A percentile compares a stretch with the other conserved stretches of the same genome.
Evolutionary conservation across 768 basidiomycete genomes (phyloP).

Genomic region (Neoboletus magnificus): DNA sequence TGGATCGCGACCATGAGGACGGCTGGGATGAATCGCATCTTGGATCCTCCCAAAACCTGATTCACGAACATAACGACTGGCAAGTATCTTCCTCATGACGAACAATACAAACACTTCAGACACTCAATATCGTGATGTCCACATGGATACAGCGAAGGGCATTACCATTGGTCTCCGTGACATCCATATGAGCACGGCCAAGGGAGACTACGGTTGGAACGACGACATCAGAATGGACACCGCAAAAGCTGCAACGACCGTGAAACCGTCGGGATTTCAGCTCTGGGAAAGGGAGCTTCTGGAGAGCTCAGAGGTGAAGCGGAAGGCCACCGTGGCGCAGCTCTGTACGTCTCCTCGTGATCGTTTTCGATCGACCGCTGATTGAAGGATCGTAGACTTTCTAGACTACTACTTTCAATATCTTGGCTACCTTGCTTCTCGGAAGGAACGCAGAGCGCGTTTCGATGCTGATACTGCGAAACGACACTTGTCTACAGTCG

Average conservation of each 20-base stretch:
- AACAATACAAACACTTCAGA: slow-evolving; percentile 12
- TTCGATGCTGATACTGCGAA: slow-evolving; percentile 81
- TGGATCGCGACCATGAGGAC: not conserved
- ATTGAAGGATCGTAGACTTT: slow-evolving; percentile 59
- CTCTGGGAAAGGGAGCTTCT: slow-evolving; percentile 86
- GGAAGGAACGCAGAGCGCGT: slow-evolving; percentile 77
- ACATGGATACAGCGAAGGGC: slow-evolving; percentile 79
- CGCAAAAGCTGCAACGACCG: slow-evolving; percentile 38
- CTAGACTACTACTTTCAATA: slow-evolving; percentile 98
- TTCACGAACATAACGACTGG: not conserved
- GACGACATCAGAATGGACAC: slow-evolving; percentile 68
- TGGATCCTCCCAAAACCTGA: not conserved
- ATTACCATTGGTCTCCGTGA: slow-evolving; percentile 45
- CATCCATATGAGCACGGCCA: slow-evolving; percentile 66
- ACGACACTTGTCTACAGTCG: slow-evolving; percentile 52
- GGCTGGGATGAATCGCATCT: not conserved
- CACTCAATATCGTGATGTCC: slow-evolving; percentile 51
- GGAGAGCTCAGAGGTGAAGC: slow-evolving; percentile 81
- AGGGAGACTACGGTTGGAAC: slow-evolving; percentile 40
- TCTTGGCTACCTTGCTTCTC: slow-evolving; percentile 81
- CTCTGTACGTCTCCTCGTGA: slow-evolving; percentile 61
- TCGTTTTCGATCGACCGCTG: slow-evolving; percentile 6
- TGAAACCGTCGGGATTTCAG: slow-evolving; percentile 52
- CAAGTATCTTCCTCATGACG: slow-evolving; percentile 9
- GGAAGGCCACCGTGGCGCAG: slow-evolving; percentile 96